Evolutionary conservation across 768 basidiomycete genomes (phyloP), one percentile per base, ranked within the genome.

Genomic region (Obba rivulosa): DNA sequence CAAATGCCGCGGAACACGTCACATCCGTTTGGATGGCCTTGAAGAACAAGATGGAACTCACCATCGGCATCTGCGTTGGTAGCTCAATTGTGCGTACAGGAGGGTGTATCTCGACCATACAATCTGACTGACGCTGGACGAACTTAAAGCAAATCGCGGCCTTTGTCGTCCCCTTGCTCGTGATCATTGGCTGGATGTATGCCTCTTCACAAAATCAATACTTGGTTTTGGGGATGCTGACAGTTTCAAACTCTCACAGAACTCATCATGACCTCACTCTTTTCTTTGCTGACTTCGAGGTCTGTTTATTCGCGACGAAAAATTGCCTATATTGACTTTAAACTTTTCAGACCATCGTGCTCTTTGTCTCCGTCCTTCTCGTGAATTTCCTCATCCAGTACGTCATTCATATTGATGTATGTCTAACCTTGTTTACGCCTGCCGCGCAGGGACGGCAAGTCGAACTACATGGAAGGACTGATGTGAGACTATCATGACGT

Each of bases 391-490:
- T 94, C 22, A 52, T 31, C 41, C 38, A 58, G 54, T 57, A 50
- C 20, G 56, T 52, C 21, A 3, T 24, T 11, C 31, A 21, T 18
- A 28, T 40, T 18, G 8, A 4, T 14, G 28, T 3, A 2, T 5
- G 11, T 36, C 37, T 47, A 22, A 51, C 14, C 2, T 8, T 46
- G 22, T 34, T 37, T 36, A 40, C 7, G 13, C 28, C 5, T 31
- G 34, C 43, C 24, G 31, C 38, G 21, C 56, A 79, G 82, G 69
- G 86, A 90, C 53, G 92, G 92, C 39, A 85, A 84, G 58, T 85
- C 87, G 14, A 93, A 94, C 60, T 93, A 91, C 61, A 87, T 95
- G 84, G 92, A 94, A 69, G 93, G 93, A 28, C 63, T 91, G 37
- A 87, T 93, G 88, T 57, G 45, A 45, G 68, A 45, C 37, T 62